phyloP scores from a whole-genome alignment of 345 rosid genomes.

The Fremontodendron californicum region DNA sequence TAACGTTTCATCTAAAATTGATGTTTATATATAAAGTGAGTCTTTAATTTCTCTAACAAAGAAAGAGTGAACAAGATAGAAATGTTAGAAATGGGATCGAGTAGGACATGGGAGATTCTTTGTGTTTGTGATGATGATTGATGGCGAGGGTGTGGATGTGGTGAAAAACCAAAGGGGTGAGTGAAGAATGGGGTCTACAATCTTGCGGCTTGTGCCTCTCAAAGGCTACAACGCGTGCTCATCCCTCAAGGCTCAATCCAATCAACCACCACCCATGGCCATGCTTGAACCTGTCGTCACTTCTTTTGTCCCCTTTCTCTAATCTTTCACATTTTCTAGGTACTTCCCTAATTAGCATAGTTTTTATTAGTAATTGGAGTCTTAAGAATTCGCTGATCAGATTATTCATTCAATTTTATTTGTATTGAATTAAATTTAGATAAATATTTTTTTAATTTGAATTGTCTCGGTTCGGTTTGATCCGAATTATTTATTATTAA shows the following conservation, averaged over 20 bases:
- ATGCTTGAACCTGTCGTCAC: not conserved
- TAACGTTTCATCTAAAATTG: no score
- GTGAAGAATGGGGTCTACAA: not conserved
- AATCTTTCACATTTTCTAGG: not conserved
- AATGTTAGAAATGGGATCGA: not conserved
- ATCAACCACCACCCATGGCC: not conserved
- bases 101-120: not conserved
- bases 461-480: no score
- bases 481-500: no score
- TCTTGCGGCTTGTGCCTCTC: not conserved
- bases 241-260: not conserved
- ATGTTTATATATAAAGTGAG: no score
- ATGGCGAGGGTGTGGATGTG: not conserved
- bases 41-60: no score
- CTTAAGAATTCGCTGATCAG: no score
- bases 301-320: not conserved
- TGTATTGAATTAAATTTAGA: no score
- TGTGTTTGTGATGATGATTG: not conserved
- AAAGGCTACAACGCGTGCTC: conserved; percentile 20
- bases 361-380: no score
- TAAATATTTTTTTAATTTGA: no score
- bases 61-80: no score
- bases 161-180: not conserved
- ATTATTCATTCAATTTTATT: no score
- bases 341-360: not conserved